Evolutionary conservation across 805 yeast species (phyloP).

Genomic region (Zygotorulaspora sp.): DNA sequence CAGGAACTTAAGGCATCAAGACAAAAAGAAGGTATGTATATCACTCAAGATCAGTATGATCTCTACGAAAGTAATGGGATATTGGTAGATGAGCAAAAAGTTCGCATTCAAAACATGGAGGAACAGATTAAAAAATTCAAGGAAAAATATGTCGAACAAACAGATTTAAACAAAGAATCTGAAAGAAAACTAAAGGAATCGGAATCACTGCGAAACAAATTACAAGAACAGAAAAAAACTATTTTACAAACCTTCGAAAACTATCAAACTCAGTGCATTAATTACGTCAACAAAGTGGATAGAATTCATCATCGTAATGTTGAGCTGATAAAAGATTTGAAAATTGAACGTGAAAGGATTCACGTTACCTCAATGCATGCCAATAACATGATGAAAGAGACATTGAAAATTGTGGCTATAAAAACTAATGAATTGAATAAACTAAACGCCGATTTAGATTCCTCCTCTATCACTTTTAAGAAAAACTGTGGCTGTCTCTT

Average conservation of each 20-base stretch:
- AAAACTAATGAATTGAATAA: slow-evolving; percentile 13
- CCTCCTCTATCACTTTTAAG: slow-evolving; percentile 8
- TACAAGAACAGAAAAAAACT: slow-evolving; percentile 11
- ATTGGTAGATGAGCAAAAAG: slow-evolving; percentile 47
- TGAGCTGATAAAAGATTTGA: slow-evolving; percentile 13
- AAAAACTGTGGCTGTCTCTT: slow-evolving; percentile 6
- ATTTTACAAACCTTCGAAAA: slow-evolving; percentile 17
- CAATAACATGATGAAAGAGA: slow-evolving; percentile 12
- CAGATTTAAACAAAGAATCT: slow-evolving; percentile 25
- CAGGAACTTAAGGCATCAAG: slow-evolving; percentile 61
- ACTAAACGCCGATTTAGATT: slow-evolving; percentile 8
- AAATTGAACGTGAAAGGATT: slow-evolving; percentile 15
- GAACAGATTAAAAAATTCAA: slow-evolving; percentile 43
- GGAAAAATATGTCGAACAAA: slow-evolving; percentile 38
- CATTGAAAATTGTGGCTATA: slow-evolving; percentile 16
- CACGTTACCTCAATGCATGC: slow-evolving; percentile 17
- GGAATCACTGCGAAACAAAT: slow-evolving; percentile 8
- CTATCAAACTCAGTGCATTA: slow-evolving; percentile 16
- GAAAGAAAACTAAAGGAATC: slow-evolving; percentile 18
- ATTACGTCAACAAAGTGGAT: slow-evolving; percentile 16
- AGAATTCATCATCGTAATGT: slow-evolving; percentile 17
- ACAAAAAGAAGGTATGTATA: slow-evolving; percentile 60
- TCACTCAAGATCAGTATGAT: slow-evolving; percentile 44
- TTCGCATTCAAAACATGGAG: slow-evolving; percentile 45
- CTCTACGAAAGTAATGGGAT: slow-evolving; percentile 46